Conservation (phyloP, 2,329 filamentous ascomycete genomes). For the Lasiodiplodia hormozganensis region DNA sequence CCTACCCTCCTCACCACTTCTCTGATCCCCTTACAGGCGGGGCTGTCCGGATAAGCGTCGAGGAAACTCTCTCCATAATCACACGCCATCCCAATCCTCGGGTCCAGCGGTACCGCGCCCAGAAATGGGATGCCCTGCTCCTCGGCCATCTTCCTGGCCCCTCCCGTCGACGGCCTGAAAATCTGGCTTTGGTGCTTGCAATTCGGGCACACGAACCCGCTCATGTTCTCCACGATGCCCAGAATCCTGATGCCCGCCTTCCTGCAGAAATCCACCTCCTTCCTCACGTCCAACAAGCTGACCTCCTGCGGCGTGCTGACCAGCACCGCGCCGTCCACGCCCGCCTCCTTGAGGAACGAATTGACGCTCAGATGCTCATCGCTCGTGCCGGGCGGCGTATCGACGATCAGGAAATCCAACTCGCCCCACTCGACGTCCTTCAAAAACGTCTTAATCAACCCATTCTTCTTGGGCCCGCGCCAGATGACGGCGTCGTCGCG, state of each 20-base stretch:
- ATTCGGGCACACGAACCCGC: conserved; percentile 92
- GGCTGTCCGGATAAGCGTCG: conserved; percentile 90
- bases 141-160: conserved; percentile 77
- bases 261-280: conserved; percentile 96
- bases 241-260: conserved; percentile 91
- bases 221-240: conserved; percentile 97
- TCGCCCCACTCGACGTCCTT: conserved; percentile 99
- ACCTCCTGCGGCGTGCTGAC: conserved; percentile 97
- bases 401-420: conserved; percentile 89
- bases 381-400: conserved; percentile 93
- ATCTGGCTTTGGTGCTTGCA: conserved; percentile 84
- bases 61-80: conserved; percentile 98
- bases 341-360: conserved; percentile 85
- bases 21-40: conserved; percentile 82
- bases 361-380: conserved; percentile 97
- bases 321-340: conserved; percentile 90
- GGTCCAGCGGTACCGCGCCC: conserved; percentile 88
- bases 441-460: conserved; percentile 95
- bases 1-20: conserved; percentile 78
- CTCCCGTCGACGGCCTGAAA: conserved; percentile 89
- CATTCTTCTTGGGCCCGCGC: conserved; percentile 98
- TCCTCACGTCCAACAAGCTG: conserved; percentile 86
- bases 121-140: conserved; percentile 90
- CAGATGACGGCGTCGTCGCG: conserved; percentile 96
- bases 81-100: conserved; percentile 92